These are phyloP conservation scores for Aspergillus persii DNA, from an alignment of 2,329 filamentous ascomycete species.

Conservation along the genomic window DNA sequence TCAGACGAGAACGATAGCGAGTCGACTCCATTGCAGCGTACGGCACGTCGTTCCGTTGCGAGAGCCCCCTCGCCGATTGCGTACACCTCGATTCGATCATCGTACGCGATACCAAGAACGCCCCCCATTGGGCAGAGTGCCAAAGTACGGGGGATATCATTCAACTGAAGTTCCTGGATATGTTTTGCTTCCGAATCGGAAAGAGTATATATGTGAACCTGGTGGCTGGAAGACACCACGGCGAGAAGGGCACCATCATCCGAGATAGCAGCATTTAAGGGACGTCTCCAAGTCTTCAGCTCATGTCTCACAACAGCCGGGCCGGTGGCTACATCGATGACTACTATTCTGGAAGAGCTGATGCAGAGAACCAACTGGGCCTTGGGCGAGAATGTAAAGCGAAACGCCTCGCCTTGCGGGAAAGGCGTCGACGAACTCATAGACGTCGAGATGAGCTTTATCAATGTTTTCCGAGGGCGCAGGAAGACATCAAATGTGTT, in stretches of 20 bases:
- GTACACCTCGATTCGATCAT: slow-evolving; percentile 84
- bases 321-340: slow-evolving; percentile 65
- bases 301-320: slow-evolving; percentile 68
- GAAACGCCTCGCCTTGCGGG: slow-evolving; percentile 80
- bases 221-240: slow-evolving; percentile 76
- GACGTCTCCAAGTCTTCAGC: slow-evolving; percentile 73
- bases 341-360: slow-evolving; percentile 80
- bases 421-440: slow-evolving; percentile 78
- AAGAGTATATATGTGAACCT: slow-evolving; percentile 82
- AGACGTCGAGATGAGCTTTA: slow-evolving; percentile 79
- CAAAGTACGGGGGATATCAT: slow-evolving; percentile 74
- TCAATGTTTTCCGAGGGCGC: slow-evolving; percentile 65
- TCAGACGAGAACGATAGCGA: slow-evolving; percentile 72
- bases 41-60: slow-evolving; percentile 67
- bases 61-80: slow-evolving; percentile 65
- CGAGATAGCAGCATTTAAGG: slow-evolving; percentile 72
- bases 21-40: slow-evolving; percentile 76
- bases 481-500: slow-evolving; percentile 76
- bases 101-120: slow-evolving; percentile 79
- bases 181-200: slow-evolving; percentile 63
- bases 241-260: slow-evolving; percentile 75
- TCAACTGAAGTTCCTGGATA: slow-evolving; percentile 71
- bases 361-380: slow-evolving; percentile 75
- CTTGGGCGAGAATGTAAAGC: slow-evolving; percentile 74
- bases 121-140: slow-evolving; percentile 77